These are phyloP conservation scores for Trypanosoma scelopori DNA, from an alignment of 208 protist species.

Conservation along the genomic window DNA sequence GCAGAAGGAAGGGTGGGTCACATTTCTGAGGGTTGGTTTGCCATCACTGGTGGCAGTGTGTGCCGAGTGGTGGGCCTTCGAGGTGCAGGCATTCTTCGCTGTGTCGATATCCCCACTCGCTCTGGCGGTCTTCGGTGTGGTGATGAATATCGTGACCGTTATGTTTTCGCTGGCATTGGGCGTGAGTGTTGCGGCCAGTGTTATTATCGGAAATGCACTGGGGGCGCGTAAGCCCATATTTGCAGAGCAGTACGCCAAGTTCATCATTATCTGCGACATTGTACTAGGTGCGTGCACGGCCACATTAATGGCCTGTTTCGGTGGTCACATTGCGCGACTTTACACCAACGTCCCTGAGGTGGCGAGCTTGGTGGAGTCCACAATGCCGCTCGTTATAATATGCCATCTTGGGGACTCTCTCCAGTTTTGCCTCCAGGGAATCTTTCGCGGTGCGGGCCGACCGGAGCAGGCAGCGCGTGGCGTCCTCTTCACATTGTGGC, in stretches of 20 bases:
- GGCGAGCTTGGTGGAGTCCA: conserved; percentile 29
- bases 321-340: conserved; percentile 47
- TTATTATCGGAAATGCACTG: conserved; percentile 67
- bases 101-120: conserved; percentile 38
- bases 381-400: conserved; percentile 58
- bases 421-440: conserved; percentile 66
- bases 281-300: conserved; percentile 38
- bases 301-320: conserved; percentile 45
- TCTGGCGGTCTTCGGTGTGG: conserved; percentile 53
- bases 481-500: conserved; percentile 63
- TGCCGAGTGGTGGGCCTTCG: conserved; percentile 80
- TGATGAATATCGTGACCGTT: conserved; percentile 52
- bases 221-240: conserved; percentile 38
- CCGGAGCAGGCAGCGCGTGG: conserved; percentile 47
- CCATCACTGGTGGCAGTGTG: conserved; percentile 59
- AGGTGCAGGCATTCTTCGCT: conserved; percentile 61
- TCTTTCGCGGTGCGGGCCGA: conserved; percentile 60
- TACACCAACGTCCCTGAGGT: conserved; percentile 47
- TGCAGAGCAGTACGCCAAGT: conserved; percentile 51
- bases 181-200: conserved; percentile 59
- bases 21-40: conserved; percentile 53
- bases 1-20: conserved; percentile 37
- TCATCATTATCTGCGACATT: conserved; percentile 54
- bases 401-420: conserved; percentile 60
- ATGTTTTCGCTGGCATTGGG: conserved; percentile 68